Conservation (phyloP, 164 flowering plant species). For the grape (Vitis vinifera) region ASM3070453v1 NC_081811.1:29037501-29038000, state of each 20-base stretch:
- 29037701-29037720: slow-evolving; percentile 7
- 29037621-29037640: slow-evolving; percentile 5
- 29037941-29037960: slow-evolving; percentile 29
- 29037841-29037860: slow-evolving; percentile 36
- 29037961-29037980: slow-evolving; percentile 24
- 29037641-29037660: slow-evolving; percentile 13
- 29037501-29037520: slow-evolving; percentile 27
- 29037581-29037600: not conserved
- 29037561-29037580: not conserved
- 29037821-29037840: slow-evolving; percentile 40
- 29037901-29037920: slow-evolving; percentile 18
- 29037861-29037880: slow-evolving; percentile 12
- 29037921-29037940: slow-evolving; percentile 28
- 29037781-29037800: slow-evolving; percentile 22
- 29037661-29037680: slow-evolving; percentile 18
- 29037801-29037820: slow-evolving; percentile 23
- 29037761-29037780: slow-evolving; percentile 32
- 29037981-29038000: too few relatives aligned
- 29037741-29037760: not conserved
- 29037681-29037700: slow-evolving; percentile 13
- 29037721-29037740: slow-evolving; percentile 13
- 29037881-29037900: slow-evolving; percentile 28
- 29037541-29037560: slow-evolving; percentile 4
- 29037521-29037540: slow-evolving; percentile 9
- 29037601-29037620: not conserved